Evolutionary conservation across 306 rosid species (phyloP).

Genomic region (Sophora flavescens): DNA sequence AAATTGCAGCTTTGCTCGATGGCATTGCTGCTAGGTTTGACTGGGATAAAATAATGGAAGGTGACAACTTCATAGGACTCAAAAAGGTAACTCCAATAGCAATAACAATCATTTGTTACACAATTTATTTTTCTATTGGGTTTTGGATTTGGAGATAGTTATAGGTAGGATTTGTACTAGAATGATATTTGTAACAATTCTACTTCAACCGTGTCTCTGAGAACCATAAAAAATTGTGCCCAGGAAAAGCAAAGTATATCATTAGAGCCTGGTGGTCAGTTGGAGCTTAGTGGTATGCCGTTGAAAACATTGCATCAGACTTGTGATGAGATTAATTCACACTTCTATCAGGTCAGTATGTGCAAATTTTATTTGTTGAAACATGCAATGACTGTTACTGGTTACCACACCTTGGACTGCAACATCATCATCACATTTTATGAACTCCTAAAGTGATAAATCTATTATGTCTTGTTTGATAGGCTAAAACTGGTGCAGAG

Average conservation of each 20-base stretch:
- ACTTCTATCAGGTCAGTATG: slow-evolving; percentile 74
- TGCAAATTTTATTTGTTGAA: slow-evolving; percentile 1
- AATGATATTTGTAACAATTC: too few relatives aligned
- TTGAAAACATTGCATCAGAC: slow-evolving; percentile 90
- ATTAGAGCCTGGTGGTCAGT: slow-evolving; percentile 98
- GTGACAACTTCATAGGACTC: slow-evolving; percentile 79
- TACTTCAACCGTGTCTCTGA: not conserved
- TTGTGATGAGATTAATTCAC: slow-evolving; percentile 81
- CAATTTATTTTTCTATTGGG: not conserved
- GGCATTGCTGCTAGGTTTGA: slow-evolving; percentile 85
- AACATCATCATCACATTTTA: slow-evolving; percentile 21
- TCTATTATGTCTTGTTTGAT: slow-evolving; percentile 22
- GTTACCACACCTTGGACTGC: too few relatives aligned
- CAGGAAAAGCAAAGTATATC: slow-evolving; percentile 87
- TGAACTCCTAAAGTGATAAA: not conserved
- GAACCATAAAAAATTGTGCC: not conserved
- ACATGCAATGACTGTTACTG: too few relatives aligned
- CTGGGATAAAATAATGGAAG: slow-evolving; percentile 84
- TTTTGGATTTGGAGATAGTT: not conserved
- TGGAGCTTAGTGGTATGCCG: slow-evolving; percentile 99
- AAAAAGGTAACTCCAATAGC: slow-evolving; percentile 56
- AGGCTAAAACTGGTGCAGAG: slow-evolving; percentile 89
- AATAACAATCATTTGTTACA: not conserved
- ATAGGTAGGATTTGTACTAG: too few relatives aligned
- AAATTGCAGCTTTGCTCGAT: slow-evolving; percentile 67